Conservation (phyloP, 768 basidiomycete species). For the Podaxis sp. region DNA sequence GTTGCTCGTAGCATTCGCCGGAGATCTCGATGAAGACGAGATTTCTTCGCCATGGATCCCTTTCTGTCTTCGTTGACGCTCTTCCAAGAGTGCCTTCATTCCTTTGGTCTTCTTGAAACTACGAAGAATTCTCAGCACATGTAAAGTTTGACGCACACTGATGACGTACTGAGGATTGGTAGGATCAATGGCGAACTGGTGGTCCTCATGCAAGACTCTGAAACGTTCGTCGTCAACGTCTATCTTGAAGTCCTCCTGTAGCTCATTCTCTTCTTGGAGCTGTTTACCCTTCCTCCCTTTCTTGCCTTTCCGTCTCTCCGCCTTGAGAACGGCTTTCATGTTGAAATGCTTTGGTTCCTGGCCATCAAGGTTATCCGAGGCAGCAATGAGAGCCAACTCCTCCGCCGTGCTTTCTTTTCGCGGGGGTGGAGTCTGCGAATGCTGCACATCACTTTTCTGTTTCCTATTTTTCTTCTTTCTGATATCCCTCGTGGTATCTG, state of each 20-base stretch:
- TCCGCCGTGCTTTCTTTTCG: slow-evolving; percentile 53
- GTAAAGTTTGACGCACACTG: neutral
- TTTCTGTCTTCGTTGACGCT: slow-evolving; percentile 62
- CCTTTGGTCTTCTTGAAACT: slow-evolving; percentile 93
- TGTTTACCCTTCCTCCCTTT: slow-evolving; percentile 37
- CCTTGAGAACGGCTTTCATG: slow-evolving; percentile 84
- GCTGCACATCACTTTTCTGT: slow-evolving; percentile 21
- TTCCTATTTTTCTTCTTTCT: slow-evolving; percentile 21
- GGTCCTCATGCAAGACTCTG: slow-evolving; percentile 83
- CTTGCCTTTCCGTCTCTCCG: slow-evolving; percentile 68
- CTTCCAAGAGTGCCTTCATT: slow-evolving; percentile 84
- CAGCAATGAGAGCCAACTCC: slow-evolving; percentile 63
- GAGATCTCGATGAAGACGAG: slow-evolving; percentile 16
- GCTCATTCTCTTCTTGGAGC: slow-evolving; percentile 55
- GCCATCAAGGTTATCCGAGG: slow-evolving; percentile 50
- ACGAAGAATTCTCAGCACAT: slow-evolving; percentile 16
- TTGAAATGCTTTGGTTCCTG: slow-evolving; percentile 78
- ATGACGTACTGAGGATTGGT: slow-evolving; percentile 85
- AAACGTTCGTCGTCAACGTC: slow-evolving; percentile 89
- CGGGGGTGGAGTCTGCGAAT: slow-evolving; percentile 20
- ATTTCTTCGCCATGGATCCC: slow-evolving; percentile 19
- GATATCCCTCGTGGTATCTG: slow-evolving; percentile 17
- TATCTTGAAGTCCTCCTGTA: slow-evolving; percentile 80
- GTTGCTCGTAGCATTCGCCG: slow-evolving; percentile 16
- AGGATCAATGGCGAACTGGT: slow-evolving; percentile 93